Evolutionary conservation across 352 stramenopile species (phyloP).

Genomic region (Globisporangium polare): DNA sequence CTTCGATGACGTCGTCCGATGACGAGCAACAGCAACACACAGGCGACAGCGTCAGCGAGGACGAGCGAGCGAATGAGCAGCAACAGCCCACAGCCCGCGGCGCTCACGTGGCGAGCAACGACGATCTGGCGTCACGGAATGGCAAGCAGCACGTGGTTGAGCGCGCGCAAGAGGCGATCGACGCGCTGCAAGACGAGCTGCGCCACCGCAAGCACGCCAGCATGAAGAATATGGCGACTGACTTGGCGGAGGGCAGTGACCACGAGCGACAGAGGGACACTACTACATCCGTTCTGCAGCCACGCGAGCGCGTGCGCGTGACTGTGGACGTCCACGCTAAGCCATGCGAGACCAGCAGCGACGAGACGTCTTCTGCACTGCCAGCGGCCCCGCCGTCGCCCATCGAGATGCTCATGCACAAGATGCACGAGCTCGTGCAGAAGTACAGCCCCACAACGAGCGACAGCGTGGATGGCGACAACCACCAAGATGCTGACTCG

Average conservation of each 20-base stretch:
- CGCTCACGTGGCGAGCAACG: background rate
- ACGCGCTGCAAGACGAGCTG: constrained; percentile 13
- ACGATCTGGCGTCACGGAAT: background rate
- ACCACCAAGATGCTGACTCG: background rate
- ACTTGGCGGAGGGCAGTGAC: background rate
- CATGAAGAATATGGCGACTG: background rate
- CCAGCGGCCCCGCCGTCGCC: constrained; percentile 18
- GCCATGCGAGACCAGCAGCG: background rate
- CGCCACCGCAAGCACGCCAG: background rate
- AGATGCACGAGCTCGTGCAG: constrained; percentile 56
- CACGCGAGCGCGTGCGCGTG: background rate
- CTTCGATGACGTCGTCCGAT: too few relatives aligned
- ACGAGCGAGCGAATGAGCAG: too few relatives aligned
- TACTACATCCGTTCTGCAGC: background rate
- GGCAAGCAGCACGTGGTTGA: constrained; percentile 5
- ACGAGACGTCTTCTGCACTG: background rate
- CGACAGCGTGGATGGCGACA: background rate
- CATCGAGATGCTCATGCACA: constrained; percentile 46
- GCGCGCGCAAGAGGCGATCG: constrained; percentile 13
- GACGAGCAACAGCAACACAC: background rate
- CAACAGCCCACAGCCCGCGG: background rate
- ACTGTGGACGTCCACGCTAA: constrained; percentile 5
- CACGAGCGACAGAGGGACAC: background rate
- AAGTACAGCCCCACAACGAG: constrained; percentile 29
- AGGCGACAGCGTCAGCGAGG: background rate